Percentiles rank a stretch among this genome's conserved stretches.
Conservation (phyloP, 805 yeast species). For the Nakazawaea pomicola region DNA sequence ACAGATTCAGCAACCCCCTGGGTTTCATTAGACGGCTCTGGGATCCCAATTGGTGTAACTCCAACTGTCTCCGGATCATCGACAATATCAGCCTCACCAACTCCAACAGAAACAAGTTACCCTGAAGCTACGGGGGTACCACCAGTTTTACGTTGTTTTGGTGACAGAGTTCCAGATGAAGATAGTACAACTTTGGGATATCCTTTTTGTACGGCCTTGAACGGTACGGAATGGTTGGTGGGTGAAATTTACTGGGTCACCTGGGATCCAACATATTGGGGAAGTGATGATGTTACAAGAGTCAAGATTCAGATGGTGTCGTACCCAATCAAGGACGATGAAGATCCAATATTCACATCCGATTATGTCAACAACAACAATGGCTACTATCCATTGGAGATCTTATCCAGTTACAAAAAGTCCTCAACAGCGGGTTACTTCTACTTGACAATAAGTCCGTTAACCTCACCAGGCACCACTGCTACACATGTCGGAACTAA, state of each 20-base stretch:
- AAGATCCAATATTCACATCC: slow-evolving; percentile 27
- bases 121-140: slow-evolving; percentile 35
- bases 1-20: slow-evolving; percentile 33
- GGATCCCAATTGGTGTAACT: slow-evolving; percentile 37
- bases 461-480: slow-evolving; percentile 26
- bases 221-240: slow-evolving; percentile 38
- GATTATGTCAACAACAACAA: slow-evolving; percentile 30
- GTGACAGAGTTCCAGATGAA: slow-evolving; percentile 32
- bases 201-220: slow-evolving; percentile 37
- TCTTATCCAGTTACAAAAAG: slow-evolving; percentile 23
- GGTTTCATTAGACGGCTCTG: slow-evolving; percentile 38
- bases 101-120: slow-evolving; percentile 29
- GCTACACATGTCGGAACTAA: slow-evolving; percentile 33
- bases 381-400: slow-evolving; percentile 34
- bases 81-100: slow-evolving; percentile 36
- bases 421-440: slow-evolving; percentile 28
- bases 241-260: slow-evolving; percentile 46
- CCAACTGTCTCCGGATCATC: slow-evolving; percentile 32
- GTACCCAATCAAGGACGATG: slow-evolving; percentile 30
- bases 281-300: slow-evolving; percentile 26
- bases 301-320: slow-evolving; percentile 28
- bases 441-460: slow-evolving; percentile 34
- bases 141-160: slow-evolving; percentile 40
- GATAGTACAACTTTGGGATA: slow-evolving; percentile 20
- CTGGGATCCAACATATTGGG: slow-evolving; percentile 43